Evolutionary conservation across 2,329 filamentous ascomycete genomes (phyloP).

Genomic region (Fusarium nelsonii): DNA sequence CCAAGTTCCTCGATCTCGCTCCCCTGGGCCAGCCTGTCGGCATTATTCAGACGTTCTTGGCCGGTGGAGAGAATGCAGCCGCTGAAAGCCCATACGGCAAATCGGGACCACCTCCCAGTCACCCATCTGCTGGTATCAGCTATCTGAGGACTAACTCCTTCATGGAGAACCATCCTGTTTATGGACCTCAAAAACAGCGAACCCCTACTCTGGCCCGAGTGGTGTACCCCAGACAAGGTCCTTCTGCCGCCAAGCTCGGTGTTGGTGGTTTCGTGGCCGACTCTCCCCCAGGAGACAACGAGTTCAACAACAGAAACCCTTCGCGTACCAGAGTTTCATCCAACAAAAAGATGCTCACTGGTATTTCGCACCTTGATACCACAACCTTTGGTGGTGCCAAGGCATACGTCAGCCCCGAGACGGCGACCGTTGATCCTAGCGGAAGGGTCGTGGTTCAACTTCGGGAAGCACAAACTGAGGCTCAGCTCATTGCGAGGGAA

Average conservation of each 20-base stretch:
- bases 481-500: constrained; percentile 62
- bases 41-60: constrained; percentile 45
- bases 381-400: constrained; percentile 65
- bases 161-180: constrained; percentile 70
- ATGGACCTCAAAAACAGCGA: constrained; percentile 67
- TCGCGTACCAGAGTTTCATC: constrained; percentile 27
- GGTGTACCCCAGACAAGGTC: constrained; percentile 58
- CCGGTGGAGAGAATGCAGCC: constrained; percentile 43
- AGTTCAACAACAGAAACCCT: constrained; percentile 54
- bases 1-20: constrained; percentile 72
- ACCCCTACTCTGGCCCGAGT: constrained; percentile 65
- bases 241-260: constrained; percentile 60
- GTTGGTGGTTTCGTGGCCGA: constrained; percentile 67
- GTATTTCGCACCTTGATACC: constrained; percentile 61
- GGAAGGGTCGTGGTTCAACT: constrained; percentile 63
- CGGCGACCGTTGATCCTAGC: constrained; percentile 61
- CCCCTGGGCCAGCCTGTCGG: constrained; percentile 58
- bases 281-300: constrained; percentile 57
- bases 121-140: constrained; percentile 72
- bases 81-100: constrained; percentile 61
- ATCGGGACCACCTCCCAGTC: constrained; percentile 69
- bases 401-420: constrained; percentile 61
- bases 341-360: constrained; percentile 49
- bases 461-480: constrained; percentile 55
- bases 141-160: constrained; percentile 69